phyloP scores from a whole-genome alignment of 208 protist species.

The Wallacemonas sp. region DNA sequence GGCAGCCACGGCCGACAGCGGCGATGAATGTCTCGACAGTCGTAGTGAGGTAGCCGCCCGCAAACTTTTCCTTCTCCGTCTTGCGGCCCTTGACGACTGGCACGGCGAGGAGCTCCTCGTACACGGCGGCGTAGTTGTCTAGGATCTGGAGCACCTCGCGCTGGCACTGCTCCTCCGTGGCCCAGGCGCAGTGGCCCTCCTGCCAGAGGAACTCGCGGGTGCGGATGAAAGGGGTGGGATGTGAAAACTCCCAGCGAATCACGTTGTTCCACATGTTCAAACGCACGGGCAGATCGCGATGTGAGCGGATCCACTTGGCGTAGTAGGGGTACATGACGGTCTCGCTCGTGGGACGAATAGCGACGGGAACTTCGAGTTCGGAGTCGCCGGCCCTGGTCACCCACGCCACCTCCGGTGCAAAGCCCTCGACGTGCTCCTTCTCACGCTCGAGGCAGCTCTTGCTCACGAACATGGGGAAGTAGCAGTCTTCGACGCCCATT shows the following conservation, averaged over 20 bases:
- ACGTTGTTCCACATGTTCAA: conserved; percentile 99
- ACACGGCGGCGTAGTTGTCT: conserved; percentile 94
- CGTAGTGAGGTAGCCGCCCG: conserved; percentile 97
- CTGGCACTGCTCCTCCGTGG: conserved; percentile 93
- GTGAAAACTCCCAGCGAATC: conserved; percentile 99
- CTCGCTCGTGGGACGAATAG: conserved; percentile 98
- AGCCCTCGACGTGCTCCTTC: conserved; percentile 99
- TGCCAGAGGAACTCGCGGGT: conserved; percentile 99
- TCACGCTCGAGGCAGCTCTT: conserved; percentile 95
- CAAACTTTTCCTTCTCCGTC: conserved; percentile 99
- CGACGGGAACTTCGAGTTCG: conserved; percentile 94
- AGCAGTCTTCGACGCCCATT: conserved; percentile 97
- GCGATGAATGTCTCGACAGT: conserved; percentile 98
- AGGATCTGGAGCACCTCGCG: conserved; percentile 95
- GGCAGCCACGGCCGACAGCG: conserved; percentile 95
- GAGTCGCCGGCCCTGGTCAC: conserved; percentile 87
- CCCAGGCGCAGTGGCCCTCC: conserved; percentile 97
- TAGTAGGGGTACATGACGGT: conserved; percentile 99
- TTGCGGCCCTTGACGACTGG: conserved; percentile 97
- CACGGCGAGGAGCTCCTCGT: conserved; percentile 97
- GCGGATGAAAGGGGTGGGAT: conserved; percentile 99
- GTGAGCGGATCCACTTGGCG: conserved; percentile 97
- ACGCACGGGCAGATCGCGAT: conserved; percentile 98
- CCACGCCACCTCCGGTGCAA: conserved; percentile 97
- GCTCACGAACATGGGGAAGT: conserved; percentile 99